These are phyloP conservation scores for Arthonia radiata DNA, from an alignment of 495 filamentous ascomycete species.

Conservation along the genomic window DNA sequence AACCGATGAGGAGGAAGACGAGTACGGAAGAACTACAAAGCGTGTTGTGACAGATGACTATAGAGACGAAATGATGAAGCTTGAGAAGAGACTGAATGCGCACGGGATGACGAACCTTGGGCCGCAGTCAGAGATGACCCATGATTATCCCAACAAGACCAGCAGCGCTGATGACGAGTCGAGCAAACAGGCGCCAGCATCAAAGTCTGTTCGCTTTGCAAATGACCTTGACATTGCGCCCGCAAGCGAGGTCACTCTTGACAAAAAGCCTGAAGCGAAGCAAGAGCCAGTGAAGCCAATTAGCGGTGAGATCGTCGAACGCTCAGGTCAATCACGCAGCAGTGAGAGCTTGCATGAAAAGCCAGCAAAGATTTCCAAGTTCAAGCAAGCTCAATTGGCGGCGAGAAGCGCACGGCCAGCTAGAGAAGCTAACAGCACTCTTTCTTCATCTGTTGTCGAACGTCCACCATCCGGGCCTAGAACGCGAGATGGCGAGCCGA, in stretches of 20 bases:
- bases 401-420: too few relatives aligned
- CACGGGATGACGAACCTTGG: slow-evolving; percentile 28
- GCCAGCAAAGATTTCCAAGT: not conserved
- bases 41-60: slow-evolving; percentile 45
- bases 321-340: not conserved
- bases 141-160: slow-evolving; percentile 3
- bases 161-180: slow-evolving; percentile 1
- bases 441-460: too few relatives aligned
- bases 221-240: slow-evolving; percentile 38
- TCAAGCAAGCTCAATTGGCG: not conserved
- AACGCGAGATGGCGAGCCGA: too few relatives aligned
- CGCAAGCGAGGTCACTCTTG: not conserved
- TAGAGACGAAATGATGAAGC: slow-evolving; percentile 50
- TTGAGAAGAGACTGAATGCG: slow-evolving; percentile 47
- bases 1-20: slow-evolving; percentile 29
- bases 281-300: not conserved
- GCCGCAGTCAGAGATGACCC: slow-evolving; percentile 11
- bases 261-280: not conserved
- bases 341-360: not conserved
- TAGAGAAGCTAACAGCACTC: too few relatives aligned
- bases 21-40: slow-evolving; percentile 41
- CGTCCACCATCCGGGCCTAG: too few relatives aligned
- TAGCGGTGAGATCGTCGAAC: not conserved
- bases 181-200: slow-evolving; percentile 1
- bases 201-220: slow-evolving; percentile 57